A percentile compares a stretch with the other conserved stretches of the same genome.
Conservation (phyloP, 305 asterid genomes). For the Fraxinus albicans region DNA sequence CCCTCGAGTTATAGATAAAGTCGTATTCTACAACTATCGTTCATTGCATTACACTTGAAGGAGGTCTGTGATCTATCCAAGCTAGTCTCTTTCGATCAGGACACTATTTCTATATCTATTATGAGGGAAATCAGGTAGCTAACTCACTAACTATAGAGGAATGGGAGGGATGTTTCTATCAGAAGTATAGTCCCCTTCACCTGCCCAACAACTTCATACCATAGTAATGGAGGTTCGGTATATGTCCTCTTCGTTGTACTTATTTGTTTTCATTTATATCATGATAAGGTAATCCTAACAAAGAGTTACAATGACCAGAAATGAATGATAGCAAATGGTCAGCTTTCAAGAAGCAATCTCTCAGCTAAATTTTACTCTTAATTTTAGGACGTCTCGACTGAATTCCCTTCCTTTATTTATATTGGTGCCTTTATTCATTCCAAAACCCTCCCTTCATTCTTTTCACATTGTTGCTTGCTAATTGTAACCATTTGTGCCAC, state of each 20-base stretch:
- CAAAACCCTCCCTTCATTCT: neutral
- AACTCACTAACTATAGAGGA: neutral
- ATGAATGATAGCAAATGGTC: neutral
- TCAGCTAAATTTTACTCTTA: neutral
- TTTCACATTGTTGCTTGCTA: neutral
- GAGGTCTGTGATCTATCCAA: neutral
- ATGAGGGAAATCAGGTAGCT: neutral
- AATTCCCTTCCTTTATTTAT: neutral
- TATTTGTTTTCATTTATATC: neutral
- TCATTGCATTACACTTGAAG: neutral
- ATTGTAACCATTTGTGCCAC: neutral
- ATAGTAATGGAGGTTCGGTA: neutral
- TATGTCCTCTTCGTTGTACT: neutral
- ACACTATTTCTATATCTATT: neutral
- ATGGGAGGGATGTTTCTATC: neutral
- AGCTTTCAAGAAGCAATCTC: neutral
- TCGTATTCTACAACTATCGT: neutral
- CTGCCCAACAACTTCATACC: neutral
- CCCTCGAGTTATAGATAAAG: neutral
- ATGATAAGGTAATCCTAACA: neutral
- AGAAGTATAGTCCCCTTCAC: neutral
- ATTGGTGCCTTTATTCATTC: neutral
- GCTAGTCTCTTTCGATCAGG: neutral
- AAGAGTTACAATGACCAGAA: neutral
- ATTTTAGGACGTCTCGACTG: neutral